These are phyloP conservation scores for Pleodorina starrii DNA, from an alignment of 139 green algal genomes.

Conservation along the genomic window DNA sequence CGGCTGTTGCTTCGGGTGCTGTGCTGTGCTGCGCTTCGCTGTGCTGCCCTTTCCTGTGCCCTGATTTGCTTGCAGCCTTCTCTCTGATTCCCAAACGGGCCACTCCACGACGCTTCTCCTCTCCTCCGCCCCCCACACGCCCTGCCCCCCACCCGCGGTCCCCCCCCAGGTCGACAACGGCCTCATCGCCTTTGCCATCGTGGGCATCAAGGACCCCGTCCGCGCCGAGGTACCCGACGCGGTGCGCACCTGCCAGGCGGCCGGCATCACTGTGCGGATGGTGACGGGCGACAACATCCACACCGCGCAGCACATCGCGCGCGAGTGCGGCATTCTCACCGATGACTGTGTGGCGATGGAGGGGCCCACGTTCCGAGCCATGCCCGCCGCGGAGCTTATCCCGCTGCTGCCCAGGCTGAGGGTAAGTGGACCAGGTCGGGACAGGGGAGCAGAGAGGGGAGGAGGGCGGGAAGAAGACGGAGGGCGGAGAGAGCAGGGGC, in stretches of 20 bases:
- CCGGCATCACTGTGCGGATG: slow-evolving; percentile 97
- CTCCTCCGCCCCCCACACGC: background rate
- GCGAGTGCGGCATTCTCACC: slow-evolving; percentile 93
- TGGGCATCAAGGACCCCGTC: slow-evolving; percentile 98
- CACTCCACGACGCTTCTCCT: background rate
- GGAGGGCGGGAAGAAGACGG: too few relatives aligned
- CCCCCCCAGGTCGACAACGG: slow-evolving; percentile 52
- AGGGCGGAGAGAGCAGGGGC: too few relatives aligned
- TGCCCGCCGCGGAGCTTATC: slow-evolving; percentile 78
- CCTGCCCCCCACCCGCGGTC: background rate
- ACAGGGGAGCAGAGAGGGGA: too few relatives aligned
- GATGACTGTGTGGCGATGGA: slow-evolving; percentile 84
- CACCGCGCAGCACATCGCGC: slow-evolving; percentile 95
- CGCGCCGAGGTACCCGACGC: slow-evolving; percentile 77
- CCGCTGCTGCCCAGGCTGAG: slow-evolving; percentile 82
- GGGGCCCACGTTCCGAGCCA: slow-evolving; percentile 85
- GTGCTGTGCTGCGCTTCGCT: too few relatives aligned
- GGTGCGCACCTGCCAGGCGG: slow-evolving; percentile 85
- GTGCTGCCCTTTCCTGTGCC: too few relatives aligned
- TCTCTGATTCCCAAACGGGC: too few relatives aligned
- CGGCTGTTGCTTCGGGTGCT: too few relatives aligned
- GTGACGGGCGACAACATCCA: slow-evolving; percentile 98
- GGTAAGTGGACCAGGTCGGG: too few relatives aligned
- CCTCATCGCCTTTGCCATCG: slow-evolving; percentile 73
- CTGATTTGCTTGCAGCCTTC: too few relatives aligned